Conservation (phyloP, 2,329 filamentous ascomycete species). For the Hypoxylon sp. region DNA sequence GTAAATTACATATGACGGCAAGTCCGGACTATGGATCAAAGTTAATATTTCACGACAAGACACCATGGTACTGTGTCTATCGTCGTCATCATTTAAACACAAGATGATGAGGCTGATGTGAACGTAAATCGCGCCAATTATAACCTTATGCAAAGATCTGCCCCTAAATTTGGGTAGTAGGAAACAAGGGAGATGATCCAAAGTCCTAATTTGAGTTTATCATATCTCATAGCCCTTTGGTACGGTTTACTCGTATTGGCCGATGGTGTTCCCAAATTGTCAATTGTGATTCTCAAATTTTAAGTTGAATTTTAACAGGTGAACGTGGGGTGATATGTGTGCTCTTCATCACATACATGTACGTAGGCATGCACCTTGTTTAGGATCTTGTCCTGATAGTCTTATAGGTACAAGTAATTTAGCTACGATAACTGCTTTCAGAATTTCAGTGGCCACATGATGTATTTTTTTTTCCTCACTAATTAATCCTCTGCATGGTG, state of each 20-base stretch:
- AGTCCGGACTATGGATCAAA: slow-evolving; percentile 31
- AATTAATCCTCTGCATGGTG: not conserved
- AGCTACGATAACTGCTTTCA: too few relatives aligned
- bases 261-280: not conserved
- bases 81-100: slow-evolving; percentile 13
- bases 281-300: not conserved
- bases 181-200: slow-evolving; percentile 1
- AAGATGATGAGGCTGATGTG: slow-evolving; percentile 20
- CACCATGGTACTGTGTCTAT: slow-evolving; percentile 7
- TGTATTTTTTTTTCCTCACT: not conserved
- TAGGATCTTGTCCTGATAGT: too few relatives aligned
- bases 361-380: too few relatives aligned
- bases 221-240: not conserved
- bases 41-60: slow-evolving; percentile 4
- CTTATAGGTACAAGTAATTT: too few relatives aligned
- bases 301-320: not conserved
- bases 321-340: not conserved
- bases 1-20: slow-evolving; percentile 34
- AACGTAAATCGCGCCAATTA: slow-evolving; percentile 19
- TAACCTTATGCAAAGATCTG: slow-evolving; percentile 6
- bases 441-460: too few relatives aligned
- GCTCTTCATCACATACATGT: not conserved
- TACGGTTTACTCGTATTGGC: slow-evolving; percentile 2
- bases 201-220: not conserved
- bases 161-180: slow-evolving; percentile 10